A percentile compares a stretch with the other conserved stretches of the same genome.
Evolutionary conservation across 2,329 filamentous ascomycete genomes (phyloP).

Genomic region (Aschersonia sp.): DNA sequence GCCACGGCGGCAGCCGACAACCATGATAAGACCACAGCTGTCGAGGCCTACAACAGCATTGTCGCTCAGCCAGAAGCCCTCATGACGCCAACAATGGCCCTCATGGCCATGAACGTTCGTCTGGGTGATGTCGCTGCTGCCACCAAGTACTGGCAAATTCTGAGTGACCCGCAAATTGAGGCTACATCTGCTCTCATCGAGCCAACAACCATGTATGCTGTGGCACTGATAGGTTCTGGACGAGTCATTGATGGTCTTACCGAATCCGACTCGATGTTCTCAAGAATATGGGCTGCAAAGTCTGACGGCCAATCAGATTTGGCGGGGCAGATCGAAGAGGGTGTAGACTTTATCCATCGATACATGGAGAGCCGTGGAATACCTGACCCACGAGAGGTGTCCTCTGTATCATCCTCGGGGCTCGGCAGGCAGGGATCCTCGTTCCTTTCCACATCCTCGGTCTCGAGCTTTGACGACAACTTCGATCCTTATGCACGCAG

Average conservation of each 20-base stretch:
- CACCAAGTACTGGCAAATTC: conserved; percentile 64
- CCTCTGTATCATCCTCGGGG: conserved; percentile 29
- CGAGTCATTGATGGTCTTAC: conserved; percentile 68
- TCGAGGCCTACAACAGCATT: conserved; percentile 48
- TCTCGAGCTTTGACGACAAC: conserved; percentile 58
- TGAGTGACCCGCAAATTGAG: conserved; percentile 47
- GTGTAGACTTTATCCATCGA: conserved; percentile 50
- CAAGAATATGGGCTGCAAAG: conserved; percentile 56
- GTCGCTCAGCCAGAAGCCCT: conserved; percentile 33
- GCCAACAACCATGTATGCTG: conserved; percentile 78
- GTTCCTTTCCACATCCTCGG: conserved; percentile 38
- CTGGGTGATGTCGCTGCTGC: conserved; percentile 66
- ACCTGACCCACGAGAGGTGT: conserved; percentile 36
- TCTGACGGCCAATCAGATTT: conserved; percentile 37
- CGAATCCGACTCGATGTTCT: conserved; percentile 75
- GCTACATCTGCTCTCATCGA: conserved; percentile 60
- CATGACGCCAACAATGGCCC: conserved; percentile 54
- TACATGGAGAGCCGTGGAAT: conserved; percentile 45
- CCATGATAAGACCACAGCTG: conserved; percentile 54
- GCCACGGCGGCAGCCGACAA: conserved; percentile 68
- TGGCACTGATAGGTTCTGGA: conserved; percentile 75
- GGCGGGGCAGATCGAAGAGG: conserved; percentile 75
- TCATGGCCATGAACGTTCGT: conserved; percentile 77
- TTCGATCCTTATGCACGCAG: conserved; percentile 84
- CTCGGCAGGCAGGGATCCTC: conserved; percentile 33